Conservation (phyloP, 345 rosid genomes). For the Adansonia digitata region DNA sequence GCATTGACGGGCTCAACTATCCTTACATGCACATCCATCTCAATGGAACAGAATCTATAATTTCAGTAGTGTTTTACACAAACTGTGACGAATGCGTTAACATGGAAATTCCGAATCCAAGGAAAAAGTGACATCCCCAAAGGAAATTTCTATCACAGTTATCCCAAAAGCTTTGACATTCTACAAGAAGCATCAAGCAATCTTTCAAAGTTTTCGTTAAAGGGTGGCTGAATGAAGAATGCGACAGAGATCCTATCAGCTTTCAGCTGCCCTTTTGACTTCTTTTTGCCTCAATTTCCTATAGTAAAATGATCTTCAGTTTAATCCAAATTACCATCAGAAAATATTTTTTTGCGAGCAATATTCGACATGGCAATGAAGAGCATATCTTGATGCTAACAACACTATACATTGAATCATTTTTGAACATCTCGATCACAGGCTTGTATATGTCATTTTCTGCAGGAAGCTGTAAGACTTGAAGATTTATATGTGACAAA, state of each 20-base stretch:
- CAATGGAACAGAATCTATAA: too few relatives aligned
- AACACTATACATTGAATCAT: neutral
- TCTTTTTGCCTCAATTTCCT: neutral
- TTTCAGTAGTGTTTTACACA: conserved; percentile 10
- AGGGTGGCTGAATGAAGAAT: neutral
- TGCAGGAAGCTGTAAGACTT: neutral
- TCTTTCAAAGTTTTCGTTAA: conserved; percentile 30
- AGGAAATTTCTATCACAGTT: conserved; percentile 45
- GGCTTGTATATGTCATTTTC: neutral
- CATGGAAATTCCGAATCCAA: conserved; percentile 35
- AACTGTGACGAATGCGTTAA: conserved; percentile 57
- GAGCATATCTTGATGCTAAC: neutral
- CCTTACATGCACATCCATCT: too few relatives aligned
- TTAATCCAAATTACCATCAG: too few relatives aligned
- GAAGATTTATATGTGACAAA: neutral
- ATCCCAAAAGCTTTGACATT: conserved; percentile 52
- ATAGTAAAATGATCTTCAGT: too few relatives aligned
- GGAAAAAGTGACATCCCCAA: conserved; percentile 45
- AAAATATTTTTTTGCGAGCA: too few relatives aligned
- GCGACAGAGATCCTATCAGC: neutral
- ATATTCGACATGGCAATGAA: neutral
- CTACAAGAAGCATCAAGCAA: conserved; percentile 19
- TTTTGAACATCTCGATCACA: neutral
- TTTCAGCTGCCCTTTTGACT: too few relatives aligned
- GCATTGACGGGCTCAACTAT: too few relatives aligned